These are phyloP conservation scores for Cymbopogon citratus DNA, from an alignment of 176 grass and related monocot species.

Conservation along the genomic window DNA sequence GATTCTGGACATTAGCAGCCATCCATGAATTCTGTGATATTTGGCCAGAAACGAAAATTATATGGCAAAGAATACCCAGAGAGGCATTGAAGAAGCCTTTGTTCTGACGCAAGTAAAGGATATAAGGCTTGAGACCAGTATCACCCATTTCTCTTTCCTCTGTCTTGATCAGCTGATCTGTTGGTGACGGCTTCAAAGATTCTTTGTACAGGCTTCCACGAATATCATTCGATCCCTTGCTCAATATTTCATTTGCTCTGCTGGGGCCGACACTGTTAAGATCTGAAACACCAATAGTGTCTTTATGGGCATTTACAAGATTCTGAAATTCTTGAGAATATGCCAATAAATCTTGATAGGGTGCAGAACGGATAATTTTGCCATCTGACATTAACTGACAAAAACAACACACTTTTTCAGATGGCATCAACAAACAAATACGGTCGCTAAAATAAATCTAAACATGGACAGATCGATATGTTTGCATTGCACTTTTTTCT, in stretches of 20 bases:
- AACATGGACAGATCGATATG: neutral
- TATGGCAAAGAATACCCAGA: conserved; percentile 40
- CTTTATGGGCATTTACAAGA: conserved; percentile 82
- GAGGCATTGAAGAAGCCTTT: conserved; percentile 70
- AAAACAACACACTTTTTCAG: neutral
- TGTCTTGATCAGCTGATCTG: conserved; percentile 74
- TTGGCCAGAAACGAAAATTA: conserved; percentile 65
- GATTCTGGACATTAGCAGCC: conserved; percentile 80
- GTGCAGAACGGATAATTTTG: conserved; percentile 48
- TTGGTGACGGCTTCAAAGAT: conserved; percentile 18
- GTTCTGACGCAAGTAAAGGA: conserved; percentile 70
- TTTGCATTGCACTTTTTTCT: neutral
- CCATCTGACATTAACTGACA: conserved; percentile 92
- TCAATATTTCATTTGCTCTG: conserved; percentile 28
- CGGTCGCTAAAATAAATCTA: neutral
- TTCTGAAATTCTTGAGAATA: conserved; percentile 70
- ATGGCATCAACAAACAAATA: neutral
- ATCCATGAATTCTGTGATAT: conserved; percentile 96
- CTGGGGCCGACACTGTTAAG: conserved; percentile 20
- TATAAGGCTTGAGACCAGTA: conserved; percentile 74
- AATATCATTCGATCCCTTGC: conserved; percentile 35
- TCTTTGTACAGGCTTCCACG: conserved; percentile 28
- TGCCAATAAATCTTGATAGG: conserved; percentile 55
- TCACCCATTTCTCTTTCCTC: conserved; percentile 91
- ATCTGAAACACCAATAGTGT: conserved; percentile 45